These are phyloP conservation scores for Aspergillus bombycis DNA, from an alignment of 2,329 filamentous ascomycete species.

Conservation along the genomic window DNA sequence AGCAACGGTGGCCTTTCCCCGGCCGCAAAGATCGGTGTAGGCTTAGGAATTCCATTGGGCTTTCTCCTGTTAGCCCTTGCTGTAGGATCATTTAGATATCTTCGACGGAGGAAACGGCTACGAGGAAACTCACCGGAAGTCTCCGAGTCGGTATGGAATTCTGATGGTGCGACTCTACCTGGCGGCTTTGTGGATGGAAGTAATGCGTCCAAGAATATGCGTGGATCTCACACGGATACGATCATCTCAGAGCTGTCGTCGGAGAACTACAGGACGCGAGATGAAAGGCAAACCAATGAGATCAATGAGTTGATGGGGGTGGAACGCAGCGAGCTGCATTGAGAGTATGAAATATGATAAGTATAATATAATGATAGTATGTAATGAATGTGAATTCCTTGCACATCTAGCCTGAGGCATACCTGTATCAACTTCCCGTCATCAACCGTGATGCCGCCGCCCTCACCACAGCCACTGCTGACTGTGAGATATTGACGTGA, in stretches of 20 bases:
- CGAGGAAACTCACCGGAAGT: not conserved
- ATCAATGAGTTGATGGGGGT: conserved; percentile 8
- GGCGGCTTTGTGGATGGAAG: not conserved
- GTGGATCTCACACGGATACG: conserved; percentile 4
- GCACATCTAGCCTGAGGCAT: too few relatives aligned
- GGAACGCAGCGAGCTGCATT: conserved; percentile 2
- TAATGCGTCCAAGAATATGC: not conserved
- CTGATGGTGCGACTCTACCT: not conserved
- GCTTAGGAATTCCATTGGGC: conserved; percentile 9
- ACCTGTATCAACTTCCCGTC: too few relatives aligned
- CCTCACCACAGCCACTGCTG: too few relatives aligned
- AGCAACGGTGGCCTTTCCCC: not conserved
- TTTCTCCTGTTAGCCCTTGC: not conserved
- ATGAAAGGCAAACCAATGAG: not conserved
- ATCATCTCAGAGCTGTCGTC: conserved; percentile 8
- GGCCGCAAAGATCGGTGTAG: conserved; percentile 7
- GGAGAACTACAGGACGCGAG: not conserved
- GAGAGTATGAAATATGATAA: not conserved
- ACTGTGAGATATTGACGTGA: too few relatives aligned
- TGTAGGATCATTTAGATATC: not conserved
- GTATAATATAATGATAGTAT: not conserved
- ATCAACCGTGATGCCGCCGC: too few relatives aligned
- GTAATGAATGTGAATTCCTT: not conserved
- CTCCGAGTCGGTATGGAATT: not conserved
- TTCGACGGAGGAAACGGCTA: not conserved